Evolutionary conservation across 106 monocot species (phyloP), one percentile per base, ranked within the genome.

Genomic region (Allium sativum): DNA sequence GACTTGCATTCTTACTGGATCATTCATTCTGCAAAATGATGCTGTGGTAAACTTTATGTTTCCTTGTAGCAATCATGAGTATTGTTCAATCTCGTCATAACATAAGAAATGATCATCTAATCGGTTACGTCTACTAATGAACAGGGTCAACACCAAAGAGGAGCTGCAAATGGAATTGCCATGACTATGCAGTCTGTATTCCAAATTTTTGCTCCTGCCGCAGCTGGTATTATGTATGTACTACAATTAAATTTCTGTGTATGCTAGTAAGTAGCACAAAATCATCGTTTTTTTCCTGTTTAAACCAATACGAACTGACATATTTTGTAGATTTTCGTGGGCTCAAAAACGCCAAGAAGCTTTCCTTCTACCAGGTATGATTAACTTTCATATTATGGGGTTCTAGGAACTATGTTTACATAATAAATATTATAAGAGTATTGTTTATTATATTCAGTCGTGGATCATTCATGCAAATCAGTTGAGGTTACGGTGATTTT

Each of bases 11-110:
- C 65, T 76, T 54, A 84, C 78, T n/a, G 89, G 81, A 57, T 45
- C 69, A 40, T 76, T 73, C 66, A 81, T 89, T 71, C 65, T 89
- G 56, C 89, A 89, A 76, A 89, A 84, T 65, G 79, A 82, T 58
- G 77, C 90, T 44, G 85, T 85, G 90, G 90, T 90, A 82, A 58
- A 50, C 20, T 61, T 47, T n/a, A 21, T 64, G 7, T 18, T 31
- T 21, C n/a, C 18, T n/a, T n/a, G n/a, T n/a, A n/a, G n/a, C n/a
- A n/a, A n/a, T n/a, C n/a, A n/a, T n/a, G n/a, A n/a, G n/a, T n/a
- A n/a, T n/a, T n/a, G n/a, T n/a, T n/a, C n/a, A n/a, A 54, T 43
- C 13, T n/a, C n/a, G n/a, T 18, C 21, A 62, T n/a, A n/a, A n/a
- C n/a, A n/a, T 31, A 16, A 16, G 3, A 40, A 19, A n/a, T 42